Evolutionary conservation across 2,329 filamentous ascomycete species (phyloP).

Genomic region (Myriosclerotinia scirpicola): DNA sequence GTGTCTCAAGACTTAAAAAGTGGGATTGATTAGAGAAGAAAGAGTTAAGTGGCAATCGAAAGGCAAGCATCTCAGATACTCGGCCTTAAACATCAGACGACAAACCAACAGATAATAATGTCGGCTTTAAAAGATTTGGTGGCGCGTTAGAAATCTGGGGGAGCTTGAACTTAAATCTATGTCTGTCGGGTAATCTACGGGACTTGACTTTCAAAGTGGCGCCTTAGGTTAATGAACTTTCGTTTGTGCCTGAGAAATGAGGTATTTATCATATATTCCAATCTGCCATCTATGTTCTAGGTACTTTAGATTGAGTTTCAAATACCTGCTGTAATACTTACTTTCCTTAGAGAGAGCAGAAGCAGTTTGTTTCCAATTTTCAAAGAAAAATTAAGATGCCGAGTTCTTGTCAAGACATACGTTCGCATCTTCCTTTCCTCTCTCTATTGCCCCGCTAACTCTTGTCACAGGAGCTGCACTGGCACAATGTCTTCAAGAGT

Average conservation of each 20-base stretch:
- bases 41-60: not conserved
- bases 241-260: not conserved
- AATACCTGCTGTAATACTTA: too few species aligned
- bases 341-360: not conserved
- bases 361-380: not conserved
- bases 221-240: not conserved
- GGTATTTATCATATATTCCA: not conserved
- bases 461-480: slow-evolving; percentile 74
- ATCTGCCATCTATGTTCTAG: not conserved
- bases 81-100: not conserved
- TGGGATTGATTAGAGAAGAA: not conserved
- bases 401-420: slow-evolving; percentile 93
- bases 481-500: slow-evolving; percentile 91
- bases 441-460: slow-evolving; percentile 21
- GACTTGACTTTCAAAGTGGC: slow-evolving; percentile 4
- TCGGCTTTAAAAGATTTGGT: not conserved
- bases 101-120: not conserved
- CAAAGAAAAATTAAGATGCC: slow-evolving; percentile 61
- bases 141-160: slow-evolving; percentile 10
- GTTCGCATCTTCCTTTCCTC: slow-evolving; percentile 49
- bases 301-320: too few species aligned
- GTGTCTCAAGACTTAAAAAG: not conserved
- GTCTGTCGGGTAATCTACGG: slow-evolving; percentile 14
- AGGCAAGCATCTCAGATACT: not conserved
- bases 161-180: not conserved